These are phyloP conservation scores for Aspergillus tanneri DNA, from an alignment of 2,329 filamentous ascomycete species.

Conservation along the genomic window DNA sequence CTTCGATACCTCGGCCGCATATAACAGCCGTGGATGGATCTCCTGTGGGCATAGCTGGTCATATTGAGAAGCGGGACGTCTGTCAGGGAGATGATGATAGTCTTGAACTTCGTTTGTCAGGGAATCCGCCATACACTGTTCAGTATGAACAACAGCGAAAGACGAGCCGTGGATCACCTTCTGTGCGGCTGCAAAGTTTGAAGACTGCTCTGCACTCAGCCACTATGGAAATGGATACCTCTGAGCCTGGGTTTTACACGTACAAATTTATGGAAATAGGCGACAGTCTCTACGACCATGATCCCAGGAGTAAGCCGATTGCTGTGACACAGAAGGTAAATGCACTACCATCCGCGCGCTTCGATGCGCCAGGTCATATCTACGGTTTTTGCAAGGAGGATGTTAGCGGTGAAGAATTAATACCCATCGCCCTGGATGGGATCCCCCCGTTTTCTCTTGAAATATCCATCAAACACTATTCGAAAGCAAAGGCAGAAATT, in stretches of 20 bases:
- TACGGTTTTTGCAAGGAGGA: constrained; percentile 95
- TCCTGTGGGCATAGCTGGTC: constrained; percentile 52
- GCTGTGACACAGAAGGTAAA: constrained; percentile 80
- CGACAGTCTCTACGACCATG: constrained; percentile 81
- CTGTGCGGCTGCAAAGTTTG: constrained; percentile 67
- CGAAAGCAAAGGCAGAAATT: constrained; percentile 73
- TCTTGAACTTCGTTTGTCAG: constrained; percentile 76
- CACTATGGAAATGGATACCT: constrained; percentile 81
- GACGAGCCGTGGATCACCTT: constrained; percentile 63
- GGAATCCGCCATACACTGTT: constrained; percentile 78
- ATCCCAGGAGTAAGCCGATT: constrained; percentile 65
- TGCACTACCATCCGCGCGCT: constrained; percentile 75
- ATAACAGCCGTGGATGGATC: constrained; percentile 57
- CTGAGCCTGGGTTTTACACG: constrained; percentile 75
- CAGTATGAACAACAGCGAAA: constrained; percentile 78
- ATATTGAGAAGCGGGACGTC: constrained; percentile 73
- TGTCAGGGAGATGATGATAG: constrained; percentile 94
- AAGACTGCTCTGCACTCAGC: constrained; percentile 74
- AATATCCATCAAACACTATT: constrained; percentile 89
- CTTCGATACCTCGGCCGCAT: constrained; percentile 79
- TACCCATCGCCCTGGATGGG: constrained; percentile 81
- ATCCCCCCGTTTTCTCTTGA: constrained; percentile 86
- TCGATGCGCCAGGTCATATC: constrained; percentile 81
- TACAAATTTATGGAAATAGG: constrained; percentile 82
- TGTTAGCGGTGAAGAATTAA: constrained; percentile 75